Evolutionary conservation across 192 early-diverging fungal genomes (phyloP).

Genomic region (Funneliformis geosporum): DNA sequence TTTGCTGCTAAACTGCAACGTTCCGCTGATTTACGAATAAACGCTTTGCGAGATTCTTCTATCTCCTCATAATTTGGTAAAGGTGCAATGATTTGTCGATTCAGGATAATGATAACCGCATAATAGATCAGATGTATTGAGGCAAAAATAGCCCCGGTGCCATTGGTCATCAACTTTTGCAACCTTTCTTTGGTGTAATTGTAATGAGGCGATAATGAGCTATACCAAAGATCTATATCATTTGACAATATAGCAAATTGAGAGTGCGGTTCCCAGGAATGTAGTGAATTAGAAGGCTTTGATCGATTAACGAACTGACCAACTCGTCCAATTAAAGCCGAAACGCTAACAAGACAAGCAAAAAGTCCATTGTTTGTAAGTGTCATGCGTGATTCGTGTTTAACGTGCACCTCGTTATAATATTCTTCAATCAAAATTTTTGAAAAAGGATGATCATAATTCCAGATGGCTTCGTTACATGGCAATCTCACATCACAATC

Average conservation of each 20-base stretch:
- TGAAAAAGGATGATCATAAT: slow-evolving; percentile 37
- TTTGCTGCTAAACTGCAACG: slow-evolving; percentile 47
- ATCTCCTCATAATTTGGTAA: slow-evolving; percentile 26
- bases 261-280: slow-evolving; percentile 47
- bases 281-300: slow-evolving; percentile 35
- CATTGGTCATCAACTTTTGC: slow-evolving; percentile 31
- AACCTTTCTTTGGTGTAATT: slow-evolving; percentile 45
- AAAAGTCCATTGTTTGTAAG: slow-evolving; percentile 32
- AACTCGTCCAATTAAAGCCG: slow-evolving; percentile 48
- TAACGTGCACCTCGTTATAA: slow-evolving; percentile 1
- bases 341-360: slow-evolving; percentile 46
- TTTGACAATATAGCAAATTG: slow-evolving; percentile 47
- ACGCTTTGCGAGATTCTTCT: slow-evolving; percentile 15
- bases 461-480: slow-evolving; percentile 52
- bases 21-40: slow-evolving; percentile 40
- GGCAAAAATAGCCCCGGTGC: slow-evolving; percentile 40
- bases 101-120: slow-evolving; percentile 48
- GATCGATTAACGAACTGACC: slow-evolving; percentile 49
- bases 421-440: slow-evolving; percentile 28
- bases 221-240: slow-evolving; percentile 42
- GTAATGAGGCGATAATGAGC: slow-evolving; percentile 38
- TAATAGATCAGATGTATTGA: slow-evolving; percentile 51
- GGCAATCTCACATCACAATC: slow-evolving; percentile 54
- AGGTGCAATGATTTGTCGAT: slow-evolving; percentile 44
- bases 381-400: not conserved